Base-by-base conservation (phyloP, 2,329 filamentous ascomycete genomes). In the Xylariales sp. region DNA sequence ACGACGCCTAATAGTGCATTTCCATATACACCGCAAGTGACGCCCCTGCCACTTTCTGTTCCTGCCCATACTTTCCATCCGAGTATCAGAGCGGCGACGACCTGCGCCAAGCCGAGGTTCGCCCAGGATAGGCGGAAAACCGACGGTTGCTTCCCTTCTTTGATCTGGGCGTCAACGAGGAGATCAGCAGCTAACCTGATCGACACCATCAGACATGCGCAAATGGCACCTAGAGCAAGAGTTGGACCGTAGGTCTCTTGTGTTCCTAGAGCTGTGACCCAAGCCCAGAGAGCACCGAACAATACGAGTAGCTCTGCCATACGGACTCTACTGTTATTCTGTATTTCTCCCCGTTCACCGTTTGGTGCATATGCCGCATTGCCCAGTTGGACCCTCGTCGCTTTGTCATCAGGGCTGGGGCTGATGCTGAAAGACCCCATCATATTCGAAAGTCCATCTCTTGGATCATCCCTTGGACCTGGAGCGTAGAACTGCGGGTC, bases 401-500 rank as follows among this genome's bases (percentile, higher is more conserved):
- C 45, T 31, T 25, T 46, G 12, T 55, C 53, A 21, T 60, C 57
- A 31, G 56, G 56, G 29, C 43, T 44, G 18, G 58, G 58, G 38
- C 54, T 59, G 20, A 61, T 52, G 36, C 51, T 61, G 31, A 61
- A 61, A 3, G 58, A 60, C 31, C 37, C 57, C 44, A 61, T 60
- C 52, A 61, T 56, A 34, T 46, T 58, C 11, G 57, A 59, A 12
- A 61, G 49, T 18, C 47, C 46, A 22, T 61, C 59, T 31, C 57
- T 47, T 4, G 59, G 58, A 36, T 61, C 59, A 33, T 61, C 51
- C 12, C 47, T 49, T 3, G 55, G 47, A 24, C 55, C 42, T 4
- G 58, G 59, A 8, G 59, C 58, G 33, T 54, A 52, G 41, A 61
- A 61, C 36, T 47, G 58, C 8, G 57, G 52, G 2, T 55, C 45